A percentile compares a stretch with the other conserved stretches of the same genome.
Conservation (phyloP, 2,329 filamentous ascomycete species). For the Aureobasidium uvarum region DNA sequence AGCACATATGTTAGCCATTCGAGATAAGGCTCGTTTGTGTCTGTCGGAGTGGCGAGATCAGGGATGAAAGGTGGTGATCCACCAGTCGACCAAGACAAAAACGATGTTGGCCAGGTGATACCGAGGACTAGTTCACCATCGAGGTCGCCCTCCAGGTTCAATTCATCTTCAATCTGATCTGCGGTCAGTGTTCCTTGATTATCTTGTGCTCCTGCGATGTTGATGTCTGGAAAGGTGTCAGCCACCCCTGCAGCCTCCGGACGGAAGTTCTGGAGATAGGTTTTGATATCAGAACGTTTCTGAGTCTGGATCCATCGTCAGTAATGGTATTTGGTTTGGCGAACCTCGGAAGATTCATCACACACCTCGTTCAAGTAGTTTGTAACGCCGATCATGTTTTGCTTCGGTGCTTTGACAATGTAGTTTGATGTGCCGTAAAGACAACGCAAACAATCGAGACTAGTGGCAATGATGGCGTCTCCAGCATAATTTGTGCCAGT, state of each 20-base stretch:
- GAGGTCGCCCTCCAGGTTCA: conserved; percentile 59
- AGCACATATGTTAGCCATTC: conserved; percentile 60
- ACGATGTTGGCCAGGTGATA: conserved; percentile 54
- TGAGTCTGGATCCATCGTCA: conserved; percentile 29
- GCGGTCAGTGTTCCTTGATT: conserved; percentile 20
- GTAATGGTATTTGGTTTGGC: too few species aligned
- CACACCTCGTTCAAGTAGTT: conserved; percentile 47
- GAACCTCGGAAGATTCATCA: not conserved
- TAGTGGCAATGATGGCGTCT: conserved; percentile 31
- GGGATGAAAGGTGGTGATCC: conserved; percentile 56
- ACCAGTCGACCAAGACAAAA: conserved; percentile 59
- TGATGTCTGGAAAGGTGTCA: conserved; percentile 50
- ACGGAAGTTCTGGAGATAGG: conserved; percentile 57
- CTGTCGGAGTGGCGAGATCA: conserved; percentile 47
- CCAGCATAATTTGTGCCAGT: not conserved
- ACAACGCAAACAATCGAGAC: conserved; percentile 54
- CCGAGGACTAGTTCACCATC: conserved; percentile 62
- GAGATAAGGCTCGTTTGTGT: conserved; percentile 67
- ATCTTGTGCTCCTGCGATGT: conserved; percentile 24
- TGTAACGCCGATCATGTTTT: conserved; percentile 47
- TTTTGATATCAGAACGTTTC: conserved; percentile 55
- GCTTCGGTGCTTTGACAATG: conserved; percentile 44
- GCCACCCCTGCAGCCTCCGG: conserved; percentile 49
- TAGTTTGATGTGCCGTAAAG: conserved; percentile 57
- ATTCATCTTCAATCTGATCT: conserved; percentile 29